Base-by-base conservation (phyloP, 768 basidiomycete species). In the Mycena floridula region DNA sequence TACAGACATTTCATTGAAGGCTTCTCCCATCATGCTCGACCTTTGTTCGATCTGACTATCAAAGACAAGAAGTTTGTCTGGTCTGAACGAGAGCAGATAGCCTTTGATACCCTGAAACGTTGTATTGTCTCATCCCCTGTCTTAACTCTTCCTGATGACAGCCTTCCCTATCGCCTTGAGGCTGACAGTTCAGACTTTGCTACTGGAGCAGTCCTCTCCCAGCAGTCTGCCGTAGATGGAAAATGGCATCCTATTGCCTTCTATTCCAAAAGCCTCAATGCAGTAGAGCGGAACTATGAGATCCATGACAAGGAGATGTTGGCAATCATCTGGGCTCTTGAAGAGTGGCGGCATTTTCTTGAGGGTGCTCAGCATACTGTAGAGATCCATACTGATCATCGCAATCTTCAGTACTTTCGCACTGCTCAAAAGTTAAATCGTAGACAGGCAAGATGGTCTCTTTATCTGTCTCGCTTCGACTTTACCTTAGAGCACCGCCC, bases 251-350 rank as follows among this genome's bases (percentile, higher is more conserved):
- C 73, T 0, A 51, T 74, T 15, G 69, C 61, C 0, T 77, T 64
- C 47, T 48, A 55, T 3, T 74, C 68, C 0, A 57, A 61, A 5
- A 51, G 56, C 5, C 44, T 73, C 0, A 53, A 39, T 7, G 20
- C 45, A 0, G 57, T 65, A 0, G 69, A 78, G 52, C 40, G 55
- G 62, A n/a, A n/a, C n/a, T n/a, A n/a, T n/a, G n/a, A n/a, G n/a
- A n/a, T n/a, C n/a, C n/a, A n/a, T n/a, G n/a, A 80, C 50, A 65
- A 65, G 45, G 77, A 81, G 54, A 44, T 79, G 0, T 60, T 77
- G 3, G 70, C 73, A 0, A 71, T 78, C 22, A 60, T 77, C n/a
- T 25, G 55, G 23, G 59, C 61, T 0, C 49, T 73, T 1, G n/a
- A 48, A 0, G 48, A 56, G 20, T 62, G 59, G 61, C 23, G 52